phyloP scores from a whole-genome alignment of 1,139 yeast genomes.

The Yamadazyma trypodendri region DNA sequence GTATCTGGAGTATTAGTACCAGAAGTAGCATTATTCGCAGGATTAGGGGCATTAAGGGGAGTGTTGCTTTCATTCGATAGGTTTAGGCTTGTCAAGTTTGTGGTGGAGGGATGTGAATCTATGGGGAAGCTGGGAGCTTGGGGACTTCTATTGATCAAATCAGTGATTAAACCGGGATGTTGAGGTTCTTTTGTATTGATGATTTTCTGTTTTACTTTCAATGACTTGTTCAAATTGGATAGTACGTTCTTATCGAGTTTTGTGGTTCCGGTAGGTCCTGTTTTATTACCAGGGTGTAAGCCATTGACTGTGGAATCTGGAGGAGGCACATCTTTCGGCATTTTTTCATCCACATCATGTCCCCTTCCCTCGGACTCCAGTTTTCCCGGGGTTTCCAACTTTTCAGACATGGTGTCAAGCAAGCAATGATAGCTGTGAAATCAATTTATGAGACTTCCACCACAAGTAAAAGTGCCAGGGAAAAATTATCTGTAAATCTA shows the following conservation, averaged over 20 bases:
- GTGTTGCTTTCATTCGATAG: constrained; percentile 3
- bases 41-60: constrained; percentile 2
- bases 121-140: constrained; percentile 27
- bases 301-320: too few species aligned
- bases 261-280: too few species aligned
- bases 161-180: constrained; percentile 28
- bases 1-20: constrained; percentile 11
- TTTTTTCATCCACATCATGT: too few species aligned
- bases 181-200: constrained; percentile 38
- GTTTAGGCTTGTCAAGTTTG: constrained; percentile 1
- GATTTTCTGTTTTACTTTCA: constrained; percentile 42
- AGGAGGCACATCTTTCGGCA: background rate
- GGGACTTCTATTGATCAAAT: constrained; percentile 37
- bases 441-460: too few species aligned
- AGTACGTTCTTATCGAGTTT: constrained; percentile 31
- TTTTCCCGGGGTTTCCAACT: background rate
- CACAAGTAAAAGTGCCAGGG: too few species aligned
- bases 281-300: too few species aligned
- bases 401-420: background rate
- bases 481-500: too few species aligned
- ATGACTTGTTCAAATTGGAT: constrained; percentile 37
- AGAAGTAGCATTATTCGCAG: constrained; percentile 5
- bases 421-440: background rate
- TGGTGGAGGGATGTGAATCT: constrained; percentile 11
- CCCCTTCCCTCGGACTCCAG: too few species aligned